phyloP scores from a whole-genome alignment of 768 basidiomycete species.

The Pleurotus sapidus region DNA sequence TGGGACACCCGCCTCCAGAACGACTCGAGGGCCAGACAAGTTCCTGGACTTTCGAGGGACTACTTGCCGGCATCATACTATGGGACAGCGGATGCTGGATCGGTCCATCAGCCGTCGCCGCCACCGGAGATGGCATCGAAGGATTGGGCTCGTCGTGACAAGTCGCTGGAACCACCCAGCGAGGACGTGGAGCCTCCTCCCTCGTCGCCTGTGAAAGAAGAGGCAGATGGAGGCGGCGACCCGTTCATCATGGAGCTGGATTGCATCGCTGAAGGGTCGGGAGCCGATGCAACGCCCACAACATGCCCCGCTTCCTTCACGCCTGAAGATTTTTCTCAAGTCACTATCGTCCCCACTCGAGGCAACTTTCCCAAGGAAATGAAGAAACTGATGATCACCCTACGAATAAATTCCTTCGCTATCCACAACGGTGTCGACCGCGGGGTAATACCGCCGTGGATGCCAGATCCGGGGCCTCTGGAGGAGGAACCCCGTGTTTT shows the following conservation, averaged over 20 bases:
- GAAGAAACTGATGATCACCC: conserved; percentile 76
- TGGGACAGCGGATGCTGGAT: not conserved
- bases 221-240: conserved; percentile 34
- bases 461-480: conserved; percentile 55
- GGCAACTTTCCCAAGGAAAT: conserved; percentile 69
- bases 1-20: not conserved
- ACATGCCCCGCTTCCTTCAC: conserved; percentile 22
- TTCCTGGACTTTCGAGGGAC: not conserved
- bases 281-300: conserved; percentile 49
- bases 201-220: conserved; percentile 20
- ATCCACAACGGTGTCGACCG: conserved; percentile 51
- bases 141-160: not conserved
- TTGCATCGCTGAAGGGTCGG: conserved; percentile 23
- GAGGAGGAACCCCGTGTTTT: conserved; percentile 59
- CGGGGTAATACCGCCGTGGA: conserved; percentile 28
- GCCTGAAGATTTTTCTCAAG: not conserved
- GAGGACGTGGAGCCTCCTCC: not conserved
- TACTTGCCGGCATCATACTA: not conserved
- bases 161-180: not conserved
- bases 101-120: not conserved
- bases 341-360: conserved; percentile 58
- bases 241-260: conserved; percentile 44
- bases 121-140: not conserved
- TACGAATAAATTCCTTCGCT: conserved; percentile 75
- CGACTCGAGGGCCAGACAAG: not conserved